Evolutionary conservation across 495 filamentous ascomycete genomes (phyloP), one percentile per base, ranked within the genome.

Genomic region (Xylaria acuta): DNA sequence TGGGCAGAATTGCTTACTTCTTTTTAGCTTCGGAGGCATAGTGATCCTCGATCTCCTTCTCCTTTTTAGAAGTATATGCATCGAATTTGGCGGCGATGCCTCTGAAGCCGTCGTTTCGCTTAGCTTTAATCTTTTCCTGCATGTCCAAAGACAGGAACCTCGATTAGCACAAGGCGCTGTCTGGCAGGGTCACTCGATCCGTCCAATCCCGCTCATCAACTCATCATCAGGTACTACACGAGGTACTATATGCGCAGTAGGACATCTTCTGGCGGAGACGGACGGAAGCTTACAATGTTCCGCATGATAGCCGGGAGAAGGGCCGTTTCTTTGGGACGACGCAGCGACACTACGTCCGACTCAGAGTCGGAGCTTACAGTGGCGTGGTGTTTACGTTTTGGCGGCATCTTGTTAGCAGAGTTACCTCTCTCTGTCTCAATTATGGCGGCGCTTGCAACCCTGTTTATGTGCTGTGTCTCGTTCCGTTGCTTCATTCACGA

Each of bases 371-470:
- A 56, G 67, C 1, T 9, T 30, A 38, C 20, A 5, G 32, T 12
- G 8, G 41, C 68, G 1, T 30, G 45, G 20, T n/a, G 43, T 43
- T 64, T 63, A 30, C 68, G 68, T 59, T 70, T 70, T 6, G 68
- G 58, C 16, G 68, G 68, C 68, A 70, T 70, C 22, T 22, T 70
- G 51, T 38, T 11, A 0, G 54, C 38, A n/a, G 36, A 27, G 0
- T 27, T 25, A 41, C 34, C 5, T 27, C 6, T 16, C 14, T 18
- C 38, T n/a, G 25, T 53, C 40, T 34, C 53, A 1, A 25, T 9
- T 56, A n/a, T 56, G 22, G 49, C 1, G 14, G 8, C 20, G 3
- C 6, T 56, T 68, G 32, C 1, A 30, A 38, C 6, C 5, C 3
- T 38, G 2, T 36, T 20, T 20, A 58, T 18, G 38, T 36, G n/a